phyloP scores from a whole-genome alignment of 139 green algal genomes.

The Chlorella sp. region DNA sequence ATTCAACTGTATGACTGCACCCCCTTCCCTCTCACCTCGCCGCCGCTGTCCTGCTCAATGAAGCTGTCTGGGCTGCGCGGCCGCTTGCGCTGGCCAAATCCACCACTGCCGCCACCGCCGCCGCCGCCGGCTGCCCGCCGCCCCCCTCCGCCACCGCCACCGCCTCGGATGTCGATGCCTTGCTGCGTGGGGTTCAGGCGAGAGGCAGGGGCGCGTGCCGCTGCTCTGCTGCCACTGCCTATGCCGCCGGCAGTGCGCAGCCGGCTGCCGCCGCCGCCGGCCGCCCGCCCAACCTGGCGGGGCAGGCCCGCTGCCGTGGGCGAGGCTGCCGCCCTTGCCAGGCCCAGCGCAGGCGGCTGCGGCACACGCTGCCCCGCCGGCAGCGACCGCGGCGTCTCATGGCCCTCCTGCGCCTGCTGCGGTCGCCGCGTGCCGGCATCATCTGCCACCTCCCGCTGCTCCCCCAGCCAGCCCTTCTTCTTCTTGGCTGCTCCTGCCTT shows the following conservation, averaged over 20 bases:
- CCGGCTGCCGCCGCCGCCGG: slow-evolving; percentile 16
- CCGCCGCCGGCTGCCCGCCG: background rate
- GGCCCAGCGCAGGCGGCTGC: too few relatives aligned
- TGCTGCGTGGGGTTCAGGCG: slow-evolving; percentile 7
- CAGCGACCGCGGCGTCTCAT: too few relatives aligned
- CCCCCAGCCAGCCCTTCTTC: slow-evolving; percentile 13
- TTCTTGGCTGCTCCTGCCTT: slow-evolving; percentile 23
- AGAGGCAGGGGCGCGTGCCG: background rate
- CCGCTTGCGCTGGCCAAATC: slow-evolving; percentile 6
- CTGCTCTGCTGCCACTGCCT: background rate
- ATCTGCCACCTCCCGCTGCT: slow-evolving; percentile 6
- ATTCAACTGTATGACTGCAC: too few relatives aligned
- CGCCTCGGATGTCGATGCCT: background rate
- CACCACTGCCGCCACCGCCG: background rate
- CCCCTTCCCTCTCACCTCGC: slow-evolving; percentile 17
- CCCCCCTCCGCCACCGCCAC: background rate
- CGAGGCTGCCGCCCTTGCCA: too few relatives aligned
- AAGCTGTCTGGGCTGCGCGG: slow-evolving; percentile 32
- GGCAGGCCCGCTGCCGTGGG: too few relatives aligned
- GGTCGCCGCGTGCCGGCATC: background rate
- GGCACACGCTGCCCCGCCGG: too few relatives aligned
- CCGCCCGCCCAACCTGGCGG: too few relatives aligned
- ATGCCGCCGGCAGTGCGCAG: background rate
- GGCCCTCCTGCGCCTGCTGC: too few relatives aligned
- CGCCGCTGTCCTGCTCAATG: slow-evolving; percentile 34